Evolutionary conservation across 495 filamentous ascomycete species (phyloP).

Genomic region (Thozetella sp.): DNA sequence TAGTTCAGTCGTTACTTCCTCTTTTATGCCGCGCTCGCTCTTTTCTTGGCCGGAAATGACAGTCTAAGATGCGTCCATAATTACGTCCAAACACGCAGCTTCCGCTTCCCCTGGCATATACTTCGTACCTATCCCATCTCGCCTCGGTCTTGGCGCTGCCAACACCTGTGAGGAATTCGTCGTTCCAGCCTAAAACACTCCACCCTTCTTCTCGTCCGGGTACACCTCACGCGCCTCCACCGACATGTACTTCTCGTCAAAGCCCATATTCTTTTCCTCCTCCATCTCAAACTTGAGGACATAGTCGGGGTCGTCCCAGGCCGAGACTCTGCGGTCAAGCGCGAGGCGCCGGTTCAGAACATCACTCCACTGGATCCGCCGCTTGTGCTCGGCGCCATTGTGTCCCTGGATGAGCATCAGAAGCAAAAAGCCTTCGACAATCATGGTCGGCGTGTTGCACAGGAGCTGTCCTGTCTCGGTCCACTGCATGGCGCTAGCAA

Average conservation of each 20-base stretch:
- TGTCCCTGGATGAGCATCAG: slow-evolving; percentile 39
- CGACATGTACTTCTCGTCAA: neutral
- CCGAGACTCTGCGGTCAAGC: slow-evolving; percentile 14
- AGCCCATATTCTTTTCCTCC: slow-evolving; percentile 3
- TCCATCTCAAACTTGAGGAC: slow-evolving; percentile 3
- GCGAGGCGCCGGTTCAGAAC: slow-evolving; percentile 22
- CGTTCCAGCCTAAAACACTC: neutral
- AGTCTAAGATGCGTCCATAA: too few relatives aligned
- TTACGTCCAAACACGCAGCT: too few relatives aligned
- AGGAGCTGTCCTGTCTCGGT: slow-evolving; percentile 36
- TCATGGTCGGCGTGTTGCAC: slow-evolving; percentile 41
- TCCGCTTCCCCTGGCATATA: too few relatives aligned
- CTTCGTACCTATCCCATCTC: too few relatives aligned
- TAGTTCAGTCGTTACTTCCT: too few relatives aligned
- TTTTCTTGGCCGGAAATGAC: too few relatives aligned
- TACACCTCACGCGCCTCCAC: neutral
- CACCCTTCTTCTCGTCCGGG: neutral
- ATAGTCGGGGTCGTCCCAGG: slow-evolving; percentile 5
- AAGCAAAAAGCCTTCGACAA: slow-evolving; percentile 41
- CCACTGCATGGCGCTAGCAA: slow-evolving; percentile 37
- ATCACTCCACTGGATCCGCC: slow-evolving; percentile 19
- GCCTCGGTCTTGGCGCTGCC: too few relatives aligned
- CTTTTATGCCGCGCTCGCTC: too few relatives aligned
- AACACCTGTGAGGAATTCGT: too few relatives aligned
- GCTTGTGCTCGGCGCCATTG: slow-evolving; percentile 25